Conservation (phyloP, 176 grass and related monocot species). For the Bolboschoenus planiculmis region DNA sequence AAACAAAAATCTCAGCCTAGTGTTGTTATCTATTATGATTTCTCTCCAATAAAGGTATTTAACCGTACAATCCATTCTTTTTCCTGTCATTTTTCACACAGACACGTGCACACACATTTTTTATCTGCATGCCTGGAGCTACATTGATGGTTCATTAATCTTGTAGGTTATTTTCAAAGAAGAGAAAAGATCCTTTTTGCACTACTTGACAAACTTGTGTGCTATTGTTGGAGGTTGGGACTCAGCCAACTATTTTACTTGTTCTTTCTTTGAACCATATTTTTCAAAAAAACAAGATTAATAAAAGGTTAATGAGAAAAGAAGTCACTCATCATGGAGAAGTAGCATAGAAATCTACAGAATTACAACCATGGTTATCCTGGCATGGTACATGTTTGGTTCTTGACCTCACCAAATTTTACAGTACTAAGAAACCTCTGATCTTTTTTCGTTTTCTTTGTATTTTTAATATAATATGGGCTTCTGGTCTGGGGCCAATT, state of each 20-base stretch:
- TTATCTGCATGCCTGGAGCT: not conserved
- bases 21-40: conserved; percentile 94
- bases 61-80: not conserved
- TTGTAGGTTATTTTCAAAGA: conserved; percentile 91
- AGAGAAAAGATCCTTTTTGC: conserved; percentile 67
- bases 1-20: conserved; percentile 49
- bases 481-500: not conserved
- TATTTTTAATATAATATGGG: not conserved
- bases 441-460: not conserved
- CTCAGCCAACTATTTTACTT: conserved; percentile 13
- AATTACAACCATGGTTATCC: not conserved
- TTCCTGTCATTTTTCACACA: not conserved
- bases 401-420: not conserved
- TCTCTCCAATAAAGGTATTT: conserved; percentile 95
- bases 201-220: conserved; percentile 88
- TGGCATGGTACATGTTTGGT: not conserved
- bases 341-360: not conserved
- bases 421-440: not conserved
- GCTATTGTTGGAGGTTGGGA: conserved; percentile 90
- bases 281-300: not conserved
- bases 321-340: not conserved
- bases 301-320: not conserved
- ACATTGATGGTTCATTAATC: conserved; percentile 1
- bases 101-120: not conserved
- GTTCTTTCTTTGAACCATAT: not conserved